Base-by-base conservation (phyloP, 257 asterid genomes). In the Coffea eugenioides region DNA sequence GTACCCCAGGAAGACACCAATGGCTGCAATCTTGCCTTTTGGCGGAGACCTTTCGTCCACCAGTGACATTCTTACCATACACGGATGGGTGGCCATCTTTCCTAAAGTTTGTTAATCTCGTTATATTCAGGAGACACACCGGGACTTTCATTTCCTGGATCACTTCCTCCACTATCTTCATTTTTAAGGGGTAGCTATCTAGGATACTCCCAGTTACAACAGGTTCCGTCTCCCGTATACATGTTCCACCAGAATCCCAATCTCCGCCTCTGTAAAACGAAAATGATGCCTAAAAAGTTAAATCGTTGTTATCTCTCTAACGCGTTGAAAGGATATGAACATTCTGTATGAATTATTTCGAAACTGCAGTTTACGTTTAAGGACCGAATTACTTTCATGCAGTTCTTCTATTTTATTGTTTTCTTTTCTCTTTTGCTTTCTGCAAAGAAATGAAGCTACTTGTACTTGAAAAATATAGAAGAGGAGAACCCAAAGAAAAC, bases 1-100 rank as follows among this genome's bases (percentile, higher is more conserved):
- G 98, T 67, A 94, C 97, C 0, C 99, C 98, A 0, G 99, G 98
- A 70, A 96, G 97, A 78, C 98, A 96, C 99, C 99, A 96, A 62
- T 96, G 99, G 88, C 99, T 96, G 81, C 99, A 96, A 83, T 94
- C 99, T 89, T 96, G 98, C 71, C 87, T 86, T 79, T 85, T 87
- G n/a, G 85, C 83, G 0, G 98, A 90, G 39, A 90, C 93, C 85
- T 87, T 94, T 84, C 25, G 88, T 25, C 85, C 83, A 31, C 73
- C 86, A 34, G 84, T 87, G 45, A 83, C 90, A 69, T 87, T 90
- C 85, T 88, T 96, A 18, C 98, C 97, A 56, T 89, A 94, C 75
- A 92, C 86, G 0, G 98, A 96, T 46, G 99, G 99, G 82, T 96
- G 99, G 6, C 97, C 97, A 80, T 96, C 98, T 82, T 96, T 96